Base-by-base conservation (phyloP, 495 filamentous ascomycete species). In the Polyplosphaeria fusca region DNA sequence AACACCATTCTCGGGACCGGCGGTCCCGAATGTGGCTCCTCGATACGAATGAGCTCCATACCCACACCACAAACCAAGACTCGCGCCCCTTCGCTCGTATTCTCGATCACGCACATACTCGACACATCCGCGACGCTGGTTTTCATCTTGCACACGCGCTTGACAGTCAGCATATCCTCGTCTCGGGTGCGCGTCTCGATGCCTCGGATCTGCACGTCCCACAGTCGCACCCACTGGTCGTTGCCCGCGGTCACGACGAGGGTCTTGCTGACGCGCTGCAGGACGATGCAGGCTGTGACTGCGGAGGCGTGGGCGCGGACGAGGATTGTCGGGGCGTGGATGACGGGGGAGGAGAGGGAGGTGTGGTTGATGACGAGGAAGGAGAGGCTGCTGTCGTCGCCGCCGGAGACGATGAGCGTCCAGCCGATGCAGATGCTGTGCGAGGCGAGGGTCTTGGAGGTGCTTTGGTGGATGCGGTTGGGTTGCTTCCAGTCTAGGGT, bases 201-300 rank as follows among this genome's bases (percentile, higher is more conserved):
- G 71, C 49, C 24, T 27, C 55, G 42, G 11, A 27, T 52, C 4
- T 48, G 51, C 18, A 85, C 59, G 1, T 60, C 66, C 91, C 92
- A 96, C 2, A 86, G 59, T 65, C 87, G 89, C 50, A 96, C 66
- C 19, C 83, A 77, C 72, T 96, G 91, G 65, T 96, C 93, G 52
- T 87, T 90, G 23, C 89, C 83, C 0, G 82, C 79, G 1, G 82
- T 85, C 4, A 81, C 79, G 2, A 89, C 53, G n/a, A 32, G 39
- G 13, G 67, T 32, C 23, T 18, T 40, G 2, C 18, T 41, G 22
- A 3, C 41, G 22, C 5, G 44, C 47, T 13, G 39, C 44, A 88
- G 55, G 12, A 83, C 64, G 4, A 76, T 75, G 0, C 91, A 56
- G 0, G 84, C 84, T 0, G 87, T 93, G 0, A 95, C 73, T 0